Evolutionary conservation across 2,329 filamentous ascomycete species (phyloP), one percentile per base, ranked within the genome.

Genomic region (Colletotrichum sp.): DNA sequence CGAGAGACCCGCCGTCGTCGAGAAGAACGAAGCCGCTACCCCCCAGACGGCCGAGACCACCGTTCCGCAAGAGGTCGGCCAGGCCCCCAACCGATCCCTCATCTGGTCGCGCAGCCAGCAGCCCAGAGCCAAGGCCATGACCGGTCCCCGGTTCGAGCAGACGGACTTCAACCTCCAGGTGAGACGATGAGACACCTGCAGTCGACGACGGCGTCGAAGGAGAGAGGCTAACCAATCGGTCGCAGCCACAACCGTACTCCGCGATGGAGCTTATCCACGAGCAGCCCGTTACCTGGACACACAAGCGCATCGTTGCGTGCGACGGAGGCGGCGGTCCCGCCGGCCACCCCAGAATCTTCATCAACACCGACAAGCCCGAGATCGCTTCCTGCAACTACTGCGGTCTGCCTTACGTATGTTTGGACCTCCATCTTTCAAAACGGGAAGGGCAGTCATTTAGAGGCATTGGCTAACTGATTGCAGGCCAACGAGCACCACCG

Each of bases 361-460:
- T 99, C 91, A 99, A 99, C 88, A 93, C 95, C 79, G 97, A 99
- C 87, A 99, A 98, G 90, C 95, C 97, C 59, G 93, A 99, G 89
- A 98, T 99, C 81, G 92, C 92, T 86, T 89, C 89, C 84, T 99
- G 97, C 90, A 93, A 91, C 82, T 99, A 99, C 89, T 99, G 97
- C 84, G 97, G 97, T 69, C 85, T 97, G 79, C 97, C 97, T 81
- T 99, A 93, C 84, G 97, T 99, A 91, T 84, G 96, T 86, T 70
- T 34, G 8, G 32, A 15, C n/a, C n/a, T 3, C 7, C 39, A 28
- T 28, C 26, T 26, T 24, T 63, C 10, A 24, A 21, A 21, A 16
- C 16, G 13, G 4, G 7, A 26, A 49, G 16, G 26, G n/a, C 21
- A 15, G 32, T 6, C 34, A 15, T 26, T 15, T 34, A 16, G 26